Percentiles rank a stretch among this genome's conserved stretches.
phyloP scores from a whole-genome alignment of 2,329 filamentous ascomycete genomes.

The Botrytis deweyae region DNA sequence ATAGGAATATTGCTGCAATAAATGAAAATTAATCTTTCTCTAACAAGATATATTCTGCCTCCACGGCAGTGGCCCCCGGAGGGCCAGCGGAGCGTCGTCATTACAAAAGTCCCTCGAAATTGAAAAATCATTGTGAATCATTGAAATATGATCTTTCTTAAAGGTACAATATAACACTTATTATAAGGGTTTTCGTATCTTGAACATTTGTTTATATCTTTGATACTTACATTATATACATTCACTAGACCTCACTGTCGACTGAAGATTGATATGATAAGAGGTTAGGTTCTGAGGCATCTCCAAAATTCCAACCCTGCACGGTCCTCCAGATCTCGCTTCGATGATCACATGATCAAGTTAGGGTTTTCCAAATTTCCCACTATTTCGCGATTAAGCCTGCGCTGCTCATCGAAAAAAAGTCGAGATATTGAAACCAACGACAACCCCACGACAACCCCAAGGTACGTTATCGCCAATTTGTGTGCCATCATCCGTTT shows the following conservation, averaged over 20 bases:
- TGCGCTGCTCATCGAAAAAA: conserved; percentile 14
- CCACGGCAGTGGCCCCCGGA: not conserved
- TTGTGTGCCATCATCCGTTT: not conserved
- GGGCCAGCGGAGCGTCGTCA: not conserved
- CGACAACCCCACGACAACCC: conserved; percentile 22
- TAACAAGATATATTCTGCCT: not conserved
- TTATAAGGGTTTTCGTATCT: not conserved
- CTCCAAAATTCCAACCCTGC: not conserved
- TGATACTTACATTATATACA: not conserved
- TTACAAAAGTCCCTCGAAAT: not conserved
- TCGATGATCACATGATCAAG: conserved; percentile 15
- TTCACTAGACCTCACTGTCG: not conserved
- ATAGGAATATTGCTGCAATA: too few relatives aligned
- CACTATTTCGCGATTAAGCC: conserved; percentile 14
- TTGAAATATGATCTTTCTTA: too few relatives aligned
- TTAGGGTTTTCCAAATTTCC: conserved; percentile 19
- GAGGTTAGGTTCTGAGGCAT: conserved; percentile 7
- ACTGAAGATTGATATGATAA: conserved; percentile 5
- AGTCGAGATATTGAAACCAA: conserved; percentile 17
- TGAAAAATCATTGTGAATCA: too few relatives aligned
- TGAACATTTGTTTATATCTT: not conserved
- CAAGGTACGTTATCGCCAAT: conserved; percentile 17
- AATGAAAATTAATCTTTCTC: too few relatives aligned
- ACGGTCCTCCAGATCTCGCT: conserved; percentile 10
- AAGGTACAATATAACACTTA: not conserved